Conservation (phyloP, 345 rosid genomes). For the Brassica rapa region DNA sequence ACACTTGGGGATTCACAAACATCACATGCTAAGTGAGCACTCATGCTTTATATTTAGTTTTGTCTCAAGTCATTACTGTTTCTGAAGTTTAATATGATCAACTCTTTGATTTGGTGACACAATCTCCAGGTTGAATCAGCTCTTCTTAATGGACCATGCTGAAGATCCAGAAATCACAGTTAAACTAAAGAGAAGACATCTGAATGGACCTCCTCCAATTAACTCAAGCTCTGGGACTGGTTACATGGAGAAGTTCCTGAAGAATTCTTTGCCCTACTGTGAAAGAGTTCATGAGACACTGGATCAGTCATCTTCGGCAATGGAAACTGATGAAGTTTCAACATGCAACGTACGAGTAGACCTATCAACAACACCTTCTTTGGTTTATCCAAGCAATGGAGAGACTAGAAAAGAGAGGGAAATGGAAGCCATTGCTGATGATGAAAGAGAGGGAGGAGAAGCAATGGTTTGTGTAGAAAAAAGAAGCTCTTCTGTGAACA, state of each 20-base stretch:
- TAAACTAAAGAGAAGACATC: constrained; percentile 78
- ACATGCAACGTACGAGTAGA: constrained; percentile 14
- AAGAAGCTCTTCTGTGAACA: too few species aligned
- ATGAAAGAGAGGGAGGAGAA: not conserved
- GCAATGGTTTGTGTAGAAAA: too few species aligned
- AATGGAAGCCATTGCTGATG: constrained; percentile 12
- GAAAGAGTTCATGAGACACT: constrained; percentile 20
- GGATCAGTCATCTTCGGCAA: constrained; percentile 17
- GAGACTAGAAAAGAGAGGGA: constrained; percentile 19
- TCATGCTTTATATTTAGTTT: constrained; percentile 20
- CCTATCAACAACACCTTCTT: constrained; percentile 16
- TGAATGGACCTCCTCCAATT: constrained; percentile 56
- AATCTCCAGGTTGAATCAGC: constrained; percentile 90
- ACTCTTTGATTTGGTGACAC: constrained; percentile 29
- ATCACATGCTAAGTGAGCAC: constrained; percentile 81
- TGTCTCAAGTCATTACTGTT: not conserved
- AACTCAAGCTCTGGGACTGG: constrained; percentile 58
- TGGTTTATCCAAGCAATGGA: constrained; percentile 8
- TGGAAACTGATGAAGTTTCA: constrained; percentile 19
- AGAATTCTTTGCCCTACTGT: constrained; percentile 22
- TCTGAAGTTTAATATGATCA: constrained; percentile 6
- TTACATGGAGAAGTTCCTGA: constrained; percentile 82
- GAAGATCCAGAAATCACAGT: constrained; percentile 69
- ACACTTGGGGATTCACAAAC: constrained; percentile 51
- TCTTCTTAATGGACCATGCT: constrained; percentile 72